Percentiles rank a stretch among this genome's conserved stretches.
These are phyloP conservation scores for Neurospora africana DNA, from an alignment of 495 filamentous ascomycete species.

Conservation along the genomic window DNA sequence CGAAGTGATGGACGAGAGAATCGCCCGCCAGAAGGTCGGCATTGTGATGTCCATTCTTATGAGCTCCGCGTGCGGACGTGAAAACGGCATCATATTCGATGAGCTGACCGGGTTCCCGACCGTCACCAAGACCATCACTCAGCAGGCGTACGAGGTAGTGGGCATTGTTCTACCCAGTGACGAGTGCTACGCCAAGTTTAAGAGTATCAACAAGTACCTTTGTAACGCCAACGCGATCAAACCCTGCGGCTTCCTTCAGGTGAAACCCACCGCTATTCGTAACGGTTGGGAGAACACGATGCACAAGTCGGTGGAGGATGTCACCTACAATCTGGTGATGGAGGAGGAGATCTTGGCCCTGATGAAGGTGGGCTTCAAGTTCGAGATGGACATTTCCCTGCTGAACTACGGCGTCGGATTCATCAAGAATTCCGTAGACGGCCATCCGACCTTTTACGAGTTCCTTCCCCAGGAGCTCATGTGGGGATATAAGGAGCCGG, in stretches of 20 bases:
- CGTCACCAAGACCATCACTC: constrained; percentile 3
- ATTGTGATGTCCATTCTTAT: constrained; percentile 10
- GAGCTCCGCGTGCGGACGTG: neutral
- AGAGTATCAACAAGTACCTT: constrained; percentile 17
- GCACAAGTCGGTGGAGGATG: constrained; percentile 8
- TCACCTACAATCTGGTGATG: constrained; percentile 10
- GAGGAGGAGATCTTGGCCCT: constrained; percentile 44
- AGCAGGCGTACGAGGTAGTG: constrained; percentile 27
- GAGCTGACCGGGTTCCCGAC: neutral
- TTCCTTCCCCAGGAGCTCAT: constrained; percentile 65
- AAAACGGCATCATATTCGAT: neutral
- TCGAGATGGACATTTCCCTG: constrained; percentile 51
- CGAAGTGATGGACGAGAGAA: constrained; percentile 5
- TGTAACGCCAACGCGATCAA: neutral
- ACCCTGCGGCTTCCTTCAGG: constrained; percentile 27
- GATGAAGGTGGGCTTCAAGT: constrained; percentile 67
- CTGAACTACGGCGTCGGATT: constrained; percentile 49
- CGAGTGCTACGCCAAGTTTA: constrained; percentile 6
- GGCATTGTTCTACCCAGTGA: constrained; percentile 18
- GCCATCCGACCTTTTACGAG: constrained; percentile 48
- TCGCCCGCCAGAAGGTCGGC: constrained; percentile 3
- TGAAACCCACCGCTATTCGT: constrained; percentile 25
- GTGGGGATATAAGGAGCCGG: constrained; percentile 51
- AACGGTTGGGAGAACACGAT: constrained; percentile 26
- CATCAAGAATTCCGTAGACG: constrained; percentile 48